Base-by-base conservation (phyloP, 345 rosid species). In the Anacardium occidentale region DNA sequence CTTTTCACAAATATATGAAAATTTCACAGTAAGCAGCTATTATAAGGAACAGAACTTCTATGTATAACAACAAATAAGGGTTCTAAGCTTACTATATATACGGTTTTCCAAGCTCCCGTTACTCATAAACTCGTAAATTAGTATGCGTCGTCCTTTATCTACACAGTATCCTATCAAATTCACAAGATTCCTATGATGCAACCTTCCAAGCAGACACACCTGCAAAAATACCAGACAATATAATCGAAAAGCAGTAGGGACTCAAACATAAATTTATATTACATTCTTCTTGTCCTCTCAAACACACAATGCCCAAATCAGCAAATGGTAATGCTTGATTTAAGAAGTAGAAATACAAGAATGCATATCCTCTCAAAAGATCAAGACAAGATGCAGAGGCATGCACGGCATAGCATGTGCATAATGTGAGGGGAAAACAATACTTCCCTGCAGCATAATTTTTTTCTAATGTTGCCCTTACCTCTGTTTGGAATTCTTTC, bases 101-200 rank as follows among this genome's bases (percentile, higher is more conserved):
- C 81, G 87, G 84, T 85, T 88, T 76, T 85, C 92, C 81, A 92
- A 78, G 82, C 98, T 95, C 66, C 99, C 99, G 58, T 89, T 92
- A 83, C 92, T 89, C 99, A 95, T 95, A 92, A 85, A 92, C 88
- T 92, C 96, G 71, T 95, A 95, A 22, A 95, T 80, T 76, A 95
- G 73, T 87, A 95, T 91, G 77, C 53, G 80, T 25, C 86, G 86
- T 65, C 94, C 94, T 86, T 90, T 95, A 72, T 95, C 98, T 2
- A 86, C 80, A 69, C 98, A 91, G 80, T 89, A 89, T 72, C 99
- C 99, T 48, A 89, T 72, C 85, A 95, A 83, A 83, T 95, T 95
- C 80, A 95, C 99, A 62, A 95, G 97, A 80, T 91, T 91, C 29
- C 99, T 79, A 78, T 95, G 98, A 85, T 95, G 99, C 76, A 95